Evolutionary conservation across 1,284 basidiomycete genomes (phyloP), one percentile per base, ranked within the genome.

Genomic region (Cutaneotrichosporon mucoides): DNA sequence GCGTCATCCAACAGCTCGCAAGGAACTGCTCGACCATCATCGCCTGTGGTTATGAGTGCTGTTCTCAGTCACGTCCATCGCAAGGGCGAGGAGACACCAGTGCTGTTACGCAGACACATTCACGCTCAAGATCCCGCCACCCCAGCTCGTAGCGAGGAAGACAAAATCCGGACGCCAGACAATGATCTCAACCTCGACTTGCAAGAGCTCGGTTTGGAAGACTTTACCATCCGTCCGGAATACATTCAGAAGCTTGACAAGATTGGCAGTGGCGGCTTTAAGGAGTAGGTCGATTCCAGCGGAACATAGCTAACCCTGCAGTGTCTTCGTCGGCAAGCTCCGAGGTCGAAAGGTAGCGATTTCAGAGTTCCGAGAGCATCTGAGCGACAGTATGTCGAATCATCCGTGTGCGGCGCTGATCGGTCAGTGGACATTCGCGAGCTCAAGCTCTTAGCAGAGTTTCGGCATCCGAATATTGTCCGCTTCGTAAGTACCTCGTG

Each of bases 251-350:
- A 97, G 79, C 81, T 94, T 34, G 94, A 98, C 76, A 96, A 95
- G 81, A 97, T 99, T 68, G 95, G 95, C 5, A 94, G 91, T 67
- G 95, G 95, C 43, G 95, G 96, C 1, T 99, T 99, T 82, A 99
- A 99, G 79, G 95, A 98, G 81, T 82, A 60, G 66, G 79, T 71
- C 24, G 8, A 3, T 7, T 4, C 6, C 35, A 7, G 33, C 6
- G 33, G 24, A 16, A 1, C 24, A 24, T 45, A 16, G 10, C 35
- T 56, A 38, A 51, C 41, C 5, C 48, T 5, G 52, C 24, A 81
- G 80, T 66, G 93, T 96, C 10, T 97, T 88, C 75, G 88, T 94
- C 53, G 93, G 94, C 65, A 90, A 89, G 75, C 87, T 91, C 69
- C 86, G 87, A 66, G 87, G 88, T 6, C 82, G 90, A 65, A 90